A percentile compares a stretch with the other conserved stretches of the same genome.
Conservation (phyloP, 306 rosid species). For the Argentina anserina region DNA sequence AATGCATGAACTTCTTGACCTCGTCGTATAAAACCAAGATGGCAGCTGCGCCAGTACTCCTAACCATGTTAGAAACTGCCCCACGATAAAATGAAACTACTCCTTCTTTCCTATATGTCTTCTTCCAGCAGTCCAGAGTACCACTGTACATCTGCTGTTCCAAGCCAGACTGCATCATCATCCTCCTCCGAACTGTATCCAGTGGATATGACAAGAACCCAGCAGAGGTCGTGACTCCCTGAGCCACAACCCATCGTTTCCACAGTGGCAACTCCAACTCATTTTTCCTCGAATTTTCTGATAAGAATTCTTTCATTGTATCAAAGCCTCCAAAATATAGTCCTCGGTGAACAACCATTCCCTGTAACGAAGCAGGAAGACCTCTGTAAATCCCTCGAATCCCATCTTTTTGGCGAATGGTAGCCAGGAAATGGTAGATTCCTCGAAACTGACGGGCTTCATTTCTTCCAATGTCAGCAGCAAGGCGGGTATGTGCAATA, state of each 20-base stretch:
- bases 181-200: constrained; percentile 91
- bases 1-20: constrained; percentile 71
- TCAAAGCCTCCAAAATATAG: constrained; percentile 95
- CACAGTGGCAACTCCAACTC: constrained; percentile 67
- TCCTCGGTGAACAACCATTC: constrained; percentile 87
- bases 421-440: constrained; percentile 71
- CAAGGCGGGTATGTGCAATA: constrained; percentile 94
- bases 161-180: constrained; percentile 99
- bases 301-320: constrained; percentile 68
- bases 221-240: constrained; percentile 89
- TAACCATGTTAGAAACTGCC: constrained; percentile 67
- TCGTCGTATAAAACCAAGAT: constrained; percentile 91
- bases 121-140: constrained; percentile 89
- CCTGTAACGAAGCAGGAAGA: constrained; percentile 93
- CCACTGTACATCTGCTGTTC: constrained; percentile 52
- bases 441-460: constrained; percentile 80
- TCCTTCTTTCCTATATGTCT: constrained; percentile 71
- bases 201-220: constrained; percentile 83
- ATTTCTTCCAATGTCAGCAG: constrained; percentile 80
- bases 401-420: constrained; percentile 62
- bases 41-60: constrained; percentile 94
- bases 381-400: constrained; percentile 75
- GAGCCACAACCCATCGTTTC: constrained; percentile 90
- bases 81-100: constrained; percentile 86
- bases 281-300: constrained; percentile 33